A percentile compares a stretch with the other conserved stretches of the same genome.
Conservation (phyloP, 345 rosid genomes). For the Eucalyptus decipiens region DNA sequence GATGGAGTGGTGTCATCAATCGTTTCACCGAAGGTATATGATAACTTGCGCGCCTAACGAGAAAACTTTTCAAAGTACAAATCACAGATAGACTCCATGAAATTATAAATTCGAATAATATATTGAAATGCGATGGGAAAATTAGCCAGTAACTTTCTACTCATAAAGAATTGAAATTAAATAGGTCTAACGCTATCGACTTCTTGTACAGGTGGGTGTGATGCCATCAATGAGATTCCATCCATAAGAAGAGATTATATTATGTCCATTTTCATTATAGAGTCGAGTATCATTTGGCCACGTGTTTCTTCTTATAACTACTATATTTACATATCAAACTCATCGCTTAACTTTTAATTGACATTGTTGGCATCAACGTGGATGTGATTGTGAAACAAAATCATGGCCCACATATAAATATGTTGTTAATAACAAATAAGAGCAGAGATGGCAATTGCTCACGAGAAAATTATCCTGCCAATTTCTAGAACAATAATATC, state of each 20-base stretch:
- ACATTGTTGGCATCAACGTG: background rate
- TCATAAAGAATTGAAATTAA: background rate
- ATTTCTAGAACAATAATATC: no score
- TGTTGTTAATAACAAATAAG: no score
- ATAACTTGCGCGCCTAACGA: background rate
- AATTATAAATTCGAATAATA: background rate
- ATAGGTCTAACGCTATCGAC: background rate
- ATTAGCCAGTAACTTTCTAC: background rate
- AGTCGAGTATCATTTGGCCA: no score
- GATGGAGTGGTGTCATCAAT: background rate
- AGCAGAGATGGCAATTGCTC: rapidly evolving
- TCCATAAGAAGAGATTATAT: background rate
- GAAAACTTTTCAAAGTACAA: background rate
- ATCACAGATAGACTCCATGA: background rate
- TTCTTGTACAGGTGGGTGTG: background rate
- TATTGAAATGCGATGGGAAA: background rate
- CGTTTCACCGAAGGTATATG: background rate
- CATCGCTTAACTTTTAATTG: background rate
- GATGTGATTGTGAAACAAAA: no score
- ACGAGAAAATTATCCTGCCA: rapidly evolving
- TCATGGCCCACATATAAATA: no score
- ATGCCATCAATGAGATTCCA: background rate
- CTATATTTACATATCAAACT: rapidly evolving
- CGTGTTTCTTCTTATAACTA: rapidly evolving
- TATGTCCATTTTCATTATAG: background rate